A percentile compares a stretch with the other conserved stretches of the same genome.
These are phyloP conservation scores for Trypanosoma brucei DNA, from an alignment of 208 protist genomes.

Conservation along the genomic window DNA sequence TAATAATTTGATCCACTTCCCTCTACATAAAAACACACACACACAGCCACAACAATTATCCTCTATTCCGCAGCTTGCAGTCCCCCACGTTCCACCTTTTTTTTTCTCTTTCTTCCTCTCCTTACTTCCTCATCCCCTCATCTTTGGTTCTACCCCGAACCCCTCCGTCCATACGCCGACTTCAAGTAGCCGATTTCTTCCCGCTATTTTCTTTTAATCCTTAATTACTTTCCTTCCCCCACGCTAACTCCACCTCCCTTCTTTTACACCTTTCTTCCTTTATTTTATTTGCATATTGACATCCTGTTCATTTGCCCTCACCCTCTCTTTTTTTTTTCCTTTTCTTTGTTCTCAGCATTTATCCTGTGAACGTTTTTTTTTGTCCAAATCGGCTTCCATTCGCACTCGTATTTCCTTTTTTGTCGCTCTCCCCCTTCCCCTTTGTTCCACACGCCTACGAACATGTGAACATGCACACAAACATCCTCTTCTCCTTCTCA, in stretches of 20 bases:
- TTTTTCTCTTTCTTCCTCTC: no score
- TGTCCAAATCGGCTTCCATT: background rate
- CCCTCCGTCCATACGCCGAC: no score
- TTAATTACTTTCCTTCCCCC: background rate
- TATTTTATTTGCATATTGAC: slow-evolving; percentile 2
- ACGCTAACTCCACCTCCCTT: slow-evolving; percentile 1
- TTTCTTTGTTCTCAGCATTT: slow-evolving; percentile 2
- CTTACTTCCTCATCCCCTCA: no score
- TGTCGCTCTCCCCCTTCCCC: slow-evolving; percentile 1
- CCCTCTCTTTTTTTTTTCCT: slow-evolving; percentile 10
- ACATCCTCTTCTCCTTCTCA: background rate
- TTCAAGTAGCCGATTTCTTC: background rate
- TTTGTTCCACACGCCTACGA: background rate
- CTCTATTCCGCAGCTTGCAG: no score
- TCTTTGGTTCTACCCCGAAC: no score
- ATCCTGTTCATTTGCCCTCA: slow-evolving; percentile 2
- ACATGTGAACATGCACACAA: background rate
- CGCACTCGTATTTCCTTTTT: slow-evolving; percentile 7
- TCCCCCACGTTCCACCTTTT: no score
- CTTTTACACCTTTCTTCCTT: slow-evolving; percentile 8
- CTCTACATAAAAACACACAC: no score
- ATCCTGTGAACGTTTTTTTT: background rate
- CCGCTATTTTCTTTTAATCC: background rate
- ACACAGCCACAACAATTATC: no score
- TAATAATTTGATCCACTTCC: no score